Evolutionary conservation across 2,329 filamentous ascomycete species (phyloP).

Genomic region (Aotearoamyces nothofagi): DNA sequence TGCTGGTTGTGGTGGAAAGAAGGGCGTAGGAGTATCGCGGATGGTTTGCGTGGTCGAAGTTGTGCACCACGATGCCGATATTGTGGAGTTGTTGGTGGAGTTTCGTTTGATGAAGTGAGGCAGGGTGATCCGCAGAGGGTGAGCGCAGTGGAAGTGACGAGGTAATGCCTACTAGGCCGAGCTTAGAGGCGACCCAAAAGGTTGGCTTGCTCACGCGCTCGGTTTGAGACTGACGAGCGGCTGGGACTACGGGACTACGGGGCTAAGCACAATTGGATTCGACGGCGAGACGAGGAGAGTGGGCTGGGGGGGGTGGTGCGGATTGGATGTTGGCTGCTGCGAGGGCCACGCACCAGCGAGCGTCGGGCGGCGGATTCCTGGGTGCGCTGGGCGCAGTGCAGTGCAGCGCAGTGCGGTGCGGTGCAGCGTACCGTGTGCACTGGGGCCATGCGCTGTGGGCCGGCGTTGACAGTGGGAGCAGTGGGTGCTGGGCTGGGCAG

Average conservation of each 20-base stretch:
- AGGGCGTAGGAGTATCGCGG: background rate
- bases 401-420: background rate
- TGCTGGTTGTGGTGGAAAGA: background rate
- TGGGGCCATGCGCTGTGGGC: no score
- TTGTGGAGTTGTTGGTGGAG: background rate
- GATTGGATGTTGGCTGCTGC: background rate
- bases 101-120: background rate
- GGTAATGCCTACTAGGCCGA: background rate
- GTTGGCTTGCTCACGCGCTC: slow-evolving; percentile 20
- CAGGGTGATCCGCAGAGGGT: no score
- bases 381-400: background rate
- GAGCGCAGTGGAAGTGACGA: slow-evolving; percentile 1
- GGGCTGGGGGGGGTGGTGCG: background rate
- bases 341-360: background rate
- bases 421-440: no score
- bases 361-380: background rate
- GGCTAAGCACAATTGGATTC: slow-evolving; percentile 7
- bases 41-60: no score
- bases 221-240: slow-evolving; percentile 16
- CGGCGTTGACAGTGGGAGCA: background rate
- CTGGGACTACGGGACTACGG: no score
- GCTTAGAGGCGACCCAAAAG: slow-evolving; percentile 15
- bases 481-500: background rate
- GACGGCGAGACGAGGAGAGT: background rate
- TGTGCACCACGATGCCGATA: no score